Percentiles rank a stretch among this genome's conserved stretches.
Conservation (phyloP, 1,284 basidiomycete genomes). For the Coniferiporia sulphurascens region DNA sequence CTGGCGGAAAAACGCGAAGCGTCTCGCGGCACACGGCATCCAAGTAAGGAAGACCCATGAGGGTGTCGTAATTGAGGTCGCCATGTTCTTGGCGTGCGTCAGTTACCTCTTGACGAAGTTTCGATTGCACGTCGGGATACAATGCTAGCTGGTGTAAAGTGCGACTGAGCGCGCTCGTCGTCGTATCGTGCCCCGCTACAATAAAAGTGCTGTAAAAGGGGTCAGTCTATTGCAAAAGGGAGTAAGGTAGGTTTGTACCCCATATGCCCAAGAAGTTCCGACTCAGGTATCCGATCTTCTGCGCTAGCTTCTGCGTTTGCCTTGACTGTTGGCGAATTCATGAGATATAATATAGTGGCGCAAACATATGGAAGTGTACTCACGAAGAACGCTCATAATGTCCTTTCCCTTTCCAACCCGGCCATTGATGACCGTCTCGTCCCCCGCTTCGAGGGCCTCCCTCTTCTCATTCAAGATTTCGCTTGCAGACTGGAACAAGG, state of each 20-base stretch:
- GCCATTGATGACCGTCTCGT: conserved; percentile 21
- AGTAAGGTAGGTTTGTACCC: conserved; percentile 20
- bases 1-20: conserved; percentile 21
- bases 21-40: conserved; percentile 33
- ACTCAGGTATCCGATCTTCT: conserved; percentile 28
- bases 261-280: conserved; percentile 31
- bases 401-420: conserved; percentile 28
- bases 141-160: conserved; percentile 25
- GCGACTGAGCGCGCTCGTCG: conserved; percentile 26
- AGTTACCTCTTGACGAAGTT: conserved; percentile 26
- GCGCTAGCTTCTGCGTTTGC: conserved; percentile 27
- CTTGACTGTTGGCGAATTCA: conserved; percentile 22
- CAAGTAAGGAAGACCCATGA: conserved; percentile 29
- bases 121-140: conserved; percentile 24
- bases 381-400: conserved; percentile 31
- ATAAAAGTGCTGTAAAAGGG: conserved; percentile 24
- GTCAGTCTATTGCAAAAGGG: neutral
- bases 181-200: conserved; percentile 29
- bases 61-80: conserved; percentile 27
- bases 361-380: conserved; percentile 4
- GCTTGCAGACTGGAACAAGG: conserved; percentile 4
- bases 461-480: conserved; percentile 21
- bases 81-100: conserved; percentile 20
- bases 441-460: conserved; percentile 21
- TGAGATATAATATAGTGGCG: neutral